Base-by-base conservation (phyloP, 2,329 filamentous ascomycete species). In the Pyrenochaeta sp. region DNA sequence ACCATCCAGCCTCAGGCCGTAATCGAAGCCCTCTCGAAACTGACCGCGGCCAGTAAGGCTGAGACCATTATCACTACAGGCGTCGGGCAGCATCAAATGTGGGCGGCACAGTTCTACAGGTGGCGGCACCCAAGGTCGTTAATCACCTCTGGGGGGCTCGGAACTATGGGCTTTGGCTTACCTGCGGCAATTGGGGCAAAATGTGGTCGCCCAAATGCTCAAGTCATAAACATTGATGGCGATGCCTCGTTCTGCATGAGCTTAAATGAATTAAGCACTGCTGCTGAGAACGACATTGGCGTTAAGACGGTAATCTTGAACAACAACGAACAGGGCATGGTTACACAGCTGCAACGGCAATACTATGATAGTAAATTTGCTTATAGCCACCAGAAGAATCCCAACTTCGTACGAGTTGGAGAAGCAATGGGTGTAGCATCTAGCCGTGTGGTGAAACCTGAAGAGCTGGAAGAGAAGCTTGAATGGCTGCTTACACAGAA, bases 231-330 rank as follows among this genome's bases (percentile, higher is more conserved):
- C 72, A 95, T 97, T 64, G 94, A 99, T 69, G 94, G 94, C 51
- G 94, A 97, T 71, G 93, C 93, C n/a, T 96, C 92, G 3, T 97
- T 99, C 79, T 90, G 90, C 81, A 97, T 99, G 94, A 97, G 94
- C 5, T 81, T 96, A 47, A 96, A 93, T 1, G 94, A 99, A 76
- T 85, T 99, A 39, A 89, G 88, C 31, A 96, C 93, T 2, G 92
- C 92, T 28, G 84, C 89, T 7, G 92, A 99, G 75, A 97, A 97
- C 80, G 89, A 94, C 77, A 96, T 97, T 71, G 92, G 89, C 55
- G 87, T 96, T 73, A 97, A 97, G 82, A 82, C 96, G 48, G 90
- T 97, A 60, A 81, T 97, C 18, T 74, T 99, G 41, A 97, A 97
- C 80, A 99, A 96, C 73, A 91, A 96, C 73, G 91, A 97, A 75